phyloP scores from a whole-genome alignment of 495 filamentous ascomycete genomes.

The Xeromyces bisporus region DNA sequence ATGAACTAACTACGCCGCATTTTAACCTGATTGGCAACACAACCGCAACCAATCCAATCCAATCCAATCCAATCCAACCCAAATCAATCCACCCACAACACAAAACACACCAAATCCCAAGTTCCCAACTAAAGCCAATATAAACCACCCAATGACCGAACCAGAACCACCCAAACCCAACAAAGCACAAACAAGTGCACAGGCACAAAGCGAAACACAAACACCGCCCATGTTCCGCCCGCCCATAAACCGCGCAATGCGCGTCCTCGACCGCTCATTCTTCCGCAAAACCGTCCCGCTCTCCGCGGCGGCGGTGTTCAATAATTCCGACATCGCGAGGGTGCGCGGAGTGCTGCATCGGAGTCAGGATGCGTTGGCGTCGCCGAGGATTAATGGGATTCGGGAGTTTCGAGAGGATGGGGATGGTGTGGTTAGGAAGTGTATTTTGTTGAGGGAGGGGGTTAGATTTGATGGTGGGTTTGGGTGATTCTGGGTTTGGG shows the following conservation, averaged over 20 bases:
- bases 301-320: slow-evolving; percentile 61
- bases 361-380: slow-evolving; percentile 40
- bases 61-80: too few species aligned
- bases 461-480: slow-evolving; percentile 48
- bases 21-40: too few species aligned
- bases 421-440: slow-evolving; percentile 42
- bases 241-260: slow-evolving; percentile 67
- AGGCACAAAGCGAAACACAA: too few species aligned
- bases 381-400: slow-evolving; percentile 41
- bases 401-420: slow-evolving; percentile 31
- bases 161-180: too few species aligned
- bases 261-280: slow-evolving; percentile 60
- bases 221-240: slow-evolving; percentile 80
- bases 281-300: slow-evolving; percentile 61
- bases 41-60: too few species aligned
- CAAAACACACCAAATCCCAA: too few species aligned
- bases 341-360: slow-evolving; percentile 42
- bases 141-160: too few species aligned
- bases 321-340: slow-evolving; percentile 50
- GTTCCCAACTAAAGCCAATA: too few species aligned
- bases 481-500: too few species aligned
- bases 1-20: too few species aligned
- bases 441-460: slow-evolving; percentile 55
- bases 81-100: too few species aligned
- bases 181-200: too few species aligned